phyloP scores from a whole-genome alignment of 1,284 basidiomycete genomes.

The Rhodotorula sp. region DNA sequence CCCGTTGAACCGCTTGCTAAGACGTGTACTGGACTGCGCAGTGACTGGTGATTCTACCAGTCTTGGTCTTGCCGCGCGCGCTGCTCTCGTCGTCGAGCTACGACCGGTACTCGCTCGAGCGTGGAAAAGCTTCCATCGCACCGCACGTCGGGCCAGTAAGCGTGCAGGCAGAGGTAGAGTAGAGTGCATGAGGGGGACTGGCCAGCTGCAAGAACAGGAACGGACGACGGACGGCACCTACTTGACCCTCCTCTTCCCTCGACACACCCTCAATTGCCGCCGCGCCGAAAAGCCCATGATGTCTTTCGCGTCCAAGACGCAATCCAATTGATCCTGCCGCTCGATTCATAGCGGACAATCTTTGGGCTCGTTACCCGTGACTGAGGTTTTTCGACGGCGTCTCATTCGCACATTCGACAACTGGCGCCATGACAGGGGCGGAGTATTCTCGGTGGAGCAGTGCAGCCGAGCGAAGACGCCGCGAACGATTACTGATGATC shows the following conservation, averaged over 20 bases:
- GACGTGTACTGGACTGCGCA: too few relatives aligned
- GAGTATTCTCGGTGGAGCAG: background rate
- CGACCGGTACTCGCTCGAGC: too few relatives aligned
- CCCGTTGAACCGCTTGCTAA: background rate
- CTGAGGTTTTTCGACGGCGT: slow-evolving; percentile 6
- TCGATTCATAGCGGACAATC: slow-evolving; percentile 1
- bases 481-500: too few relatives aligned
- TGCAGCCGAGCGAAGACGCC: too few relatives aligned
- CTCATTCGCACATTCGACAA: background rate
- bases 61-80: background rate
- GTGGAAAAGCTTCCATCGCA: background rate
- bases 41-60: background rate
- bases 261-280: background rate
- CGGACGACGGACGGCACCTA: background rate
- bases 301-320: background rate
- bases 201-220: too few relatives aligned
- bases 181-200: too few relatives aligned
- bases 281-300: background rate
- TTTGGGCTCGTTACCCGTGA: slow-evolving; percentile 12
- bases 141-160: too few relatives aligned
- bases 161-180: too few relatives aligned
- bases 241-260: background rate
- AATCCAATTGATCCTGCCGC: slow-evolving; percentile 20
- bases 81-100: background rate
- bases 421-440: background rate